Evolutionary conservation across 2,329 filamentous ascomycete species (phyloP).

Genomic region (Colletotrichum sp.): DNA sequence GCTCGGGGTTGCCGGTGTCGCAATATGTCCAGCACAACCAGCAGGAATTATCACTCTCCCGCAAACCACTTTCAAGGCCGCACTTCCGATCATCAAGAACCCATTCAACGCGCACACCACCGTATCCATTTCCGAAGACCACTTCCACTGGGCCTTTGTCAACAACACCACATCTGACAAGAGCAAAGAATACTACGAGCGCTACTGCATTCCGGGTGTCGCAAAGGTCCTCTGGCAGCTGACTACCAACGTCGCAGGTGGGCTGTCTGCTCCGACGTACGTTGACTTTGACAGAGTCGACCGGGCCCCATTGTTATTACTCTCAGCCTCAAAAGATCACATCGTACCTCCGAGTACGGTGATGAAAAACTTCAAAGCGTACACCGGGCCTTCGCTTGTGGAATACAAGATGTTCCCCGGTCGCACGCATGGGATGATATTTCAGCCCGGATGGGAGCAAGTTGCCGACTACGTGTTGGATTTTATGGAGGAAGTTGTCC

Average conservation of each 20-base stretch:
- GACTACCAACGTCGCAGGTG: constrained; percentile 9
- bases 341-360: constrained; percentile 24
- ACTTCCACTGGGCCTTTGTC: constrained; percentile 27
- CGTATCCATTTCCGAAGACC: constrained; percentile 19
- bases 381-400: constrained; percentile 18
- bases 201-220: constrained; percentile 24
- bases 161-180: constrained; percentile 22
- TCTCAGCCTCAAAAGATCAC: constrained; percentile 24
- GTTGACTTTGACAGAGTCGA: constrained; percentile 18
- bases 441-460: constrained; percentile 24
- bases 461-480: constrained; percentile 8
- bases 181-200: constrained; percentile 20
- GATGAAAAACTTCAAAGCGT: constrained; percentile 21
- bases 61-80: constrained; percentile 22
- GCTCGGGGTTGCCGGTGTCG: constrained; percentile 21
- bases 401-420: constrained; percentile 25
- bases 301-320: constrained; percentile 19
- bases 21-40: constrained; percentile 23
- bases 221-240: constrained; percentile 26
- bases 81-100: constrained; percentile 20
- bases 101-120: constrained; percentile 21
- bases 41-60: constrained; percentile 23
- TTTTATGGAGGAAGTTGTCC: background rate
- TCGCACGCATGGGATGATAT: constrained; percentile 24
- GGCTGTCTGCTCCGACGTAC: constrained; percentile 5